Evolutionary conservation across 805 yeast genomes (phyloP).

Genomic region (Diddensiella santjacobensis): DNA sequence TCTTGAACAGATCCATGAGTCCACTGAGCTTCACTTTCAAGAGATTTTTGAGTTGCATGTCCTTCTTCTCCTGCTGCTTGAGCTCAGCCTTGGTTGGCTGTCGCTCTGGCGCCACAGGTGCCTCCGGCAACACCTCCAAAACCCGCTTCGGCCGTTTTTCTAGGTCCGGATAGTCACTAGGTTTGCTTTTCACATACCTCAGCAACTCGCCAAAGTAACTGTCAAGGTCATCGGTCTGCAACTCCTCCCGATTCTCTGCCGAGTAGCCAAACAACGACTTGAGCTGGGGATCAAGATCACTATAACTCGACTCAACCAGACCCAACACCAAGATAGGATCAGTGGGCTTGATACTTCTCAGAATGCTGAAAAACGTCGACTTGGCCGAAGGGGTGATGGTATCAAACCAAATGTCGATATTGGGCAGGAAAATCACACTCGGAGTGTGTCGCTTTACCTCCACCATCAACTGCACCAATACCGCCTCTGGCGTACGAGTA

Average conservation of each 20-base stretch:
- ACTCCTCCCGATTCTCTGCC: slow-evolving; percentile 44
- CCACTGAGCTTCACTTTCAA: slow-evolving; percentile 82
- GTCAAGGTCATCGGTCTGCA: slow-evolving; percentile 40
- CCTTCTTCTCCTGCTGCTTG: slow-evolving; percentile 53
- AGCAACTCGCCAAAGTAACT: slow-evolving; percentile 53
- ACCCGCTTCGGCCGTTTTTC: slow-evolving; percentile 42
- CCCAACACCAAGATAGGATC: slow-evolving; percentile 77
- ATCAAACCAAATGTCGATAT: slow-evolving; percentile 68
- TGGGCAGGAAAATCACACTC: slow-evolving; percentile 77
- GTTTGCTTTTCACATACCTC: slow-evolving; percentile 59
- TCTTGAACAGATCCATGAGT: slow-evolving; percentile 84
- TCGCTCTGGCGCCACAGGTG: slow-evolving; percentile 34
- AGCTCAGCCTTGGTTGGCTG: slow-evolving; percentile 41
- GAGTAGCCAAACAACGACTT: slow-evolving; percentile 56
- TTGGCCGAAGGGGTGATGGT: slow-evolving; percentile 67
- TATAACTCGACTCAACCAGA: slow-evolving; percentile 50
- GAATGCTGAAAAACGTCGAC: slow-evolving; percentile 65
- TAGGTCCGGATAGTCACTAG: slow-evolving; percentile 65
- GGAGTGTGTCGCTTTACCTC: slow-evolving; percentile 92
- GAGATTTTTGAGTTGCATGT: slow-evolving; percentile 78
- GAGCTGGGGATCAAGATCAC: slow-evolving; percentile 45
- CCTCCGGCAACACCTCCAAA: slow-evolving; percentile 40
- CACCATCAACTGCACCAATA: slow-evolving; percentile 73
- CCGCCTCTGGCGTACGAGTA: slow-evolving; percentile 75
- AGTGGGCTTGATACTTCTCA: slow-evolving; percentile 62